Percentiles rank a stretch among this genome's conserved stretches.
Conservation (phyloP, 176 grass and related monocot genomes). For the Luzula sylvatica region DNA sequence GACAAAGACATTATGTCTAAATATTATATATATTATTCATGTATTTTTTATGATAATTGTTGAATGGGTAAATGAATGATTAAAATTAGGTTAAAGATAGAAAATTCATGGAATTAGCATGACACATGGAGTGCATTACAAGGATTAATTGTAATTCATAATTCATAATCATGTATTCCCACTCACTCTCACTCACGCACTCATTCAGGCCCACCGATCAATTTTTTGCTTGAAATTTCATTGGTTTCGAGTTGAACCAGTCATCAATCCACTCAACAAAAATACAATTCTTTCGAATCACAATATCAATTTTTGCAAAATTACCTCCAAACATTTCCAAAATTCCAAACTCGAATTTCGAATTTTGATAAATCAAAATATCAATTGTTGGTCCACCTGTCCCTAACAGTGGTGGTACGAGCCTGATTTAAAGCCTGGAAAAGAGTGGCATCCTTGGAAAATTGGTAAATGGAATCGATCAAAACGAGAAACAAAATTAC, state of each 20-base stretch:
- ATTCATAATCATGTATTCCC: neutral
- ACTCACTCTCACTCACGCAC: constrained; percentile 10
- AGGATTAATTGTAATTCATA: too few relatives aligned
- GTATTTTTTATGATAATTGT: neutral
- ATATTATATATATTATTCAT: too few relatives aligned
- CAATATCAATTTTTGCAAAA: neutral
- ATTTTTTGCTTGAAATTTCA: constrained; percentile 21
- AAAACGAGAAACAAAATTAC: constrained; percentile 14
- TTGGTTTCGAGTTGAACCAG: constrained; percentile 24
- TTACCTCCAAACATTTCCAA: neutral
- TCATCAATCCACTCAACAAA: constrained; percentile 18
- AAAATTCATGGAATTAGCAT: constrained; percentile 21
- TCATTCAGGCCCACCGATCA: constrained; percentile 9
- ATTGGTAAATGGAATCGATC: constrained; percentile 11
- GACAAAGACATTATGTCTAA: neutral
- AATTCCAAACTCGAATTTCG: neutral
- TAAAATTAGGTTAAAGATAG: constrained; percentile 15
- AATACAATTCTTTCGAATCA: neutral
- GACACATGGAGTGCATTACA: constrained; percentile 20
- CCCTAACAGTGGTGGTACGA: neutral
- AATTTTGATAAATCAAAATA: constrained; percentile 1
- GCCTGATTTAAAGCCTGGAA: constrained; percentile 10
- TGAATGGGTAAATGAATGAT: neutral
- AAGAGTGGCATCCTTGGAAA: neutral
- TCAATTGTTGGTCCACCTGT: too few relatives aligned